A percentile compares a stretch with the other conserved stretches of the same genome.
Conservation (phyloP, 257 asterid genomes). For the Nicotiana benthamiana region DNA sequence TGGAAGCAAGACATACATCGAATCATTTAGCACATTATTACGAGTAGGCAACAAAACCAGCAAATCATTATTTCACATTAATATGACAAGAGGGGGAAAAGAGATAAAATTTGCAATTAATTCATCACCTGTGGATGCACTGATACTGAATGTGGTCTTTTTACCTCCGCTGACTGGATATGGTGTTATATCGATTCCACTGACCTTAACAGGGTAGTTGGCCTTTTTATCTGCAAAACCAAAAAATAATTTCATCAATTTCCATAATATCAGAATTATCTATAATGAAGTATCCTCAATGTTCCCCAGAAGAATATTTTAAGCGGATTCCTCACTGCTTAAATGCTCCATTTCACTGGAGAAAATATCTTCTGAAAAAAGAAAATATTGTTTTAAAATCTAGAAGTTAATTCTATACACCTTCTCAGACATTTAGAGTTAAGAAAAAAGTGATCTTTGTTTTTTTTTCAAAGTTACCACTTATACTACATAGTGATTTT, state of each 20-base stretch:
- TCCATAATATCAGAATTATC: neutral
- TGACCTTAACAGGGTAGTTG: slow-evolving; percentile 57
- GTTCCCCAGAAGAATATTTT: neutral
- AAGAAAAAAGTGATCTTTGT: no score
- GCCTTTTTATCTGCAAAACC: slow-evolving; percentile 48
- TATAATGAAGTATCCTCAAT: neutral
- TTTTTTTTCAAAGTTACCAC: neutral
- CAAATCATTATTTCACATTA: neutral
- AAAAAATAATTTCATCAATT: neutral
- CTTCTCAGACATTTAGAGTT: neutral
- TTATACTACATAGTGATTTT: neutral
- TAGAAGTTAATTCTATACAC: neutral
- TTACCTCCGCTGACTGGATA: slow-evolving; percentile 53
- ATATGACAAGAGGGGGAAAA: neutral
- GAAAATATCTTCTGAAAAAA: neutral
- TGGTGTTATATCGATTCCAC: slow-evolving; percentile 54
- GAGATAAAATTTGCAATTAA: neutral
- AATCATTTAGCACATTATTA: neutral
- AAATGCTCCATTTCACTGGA: neutral
- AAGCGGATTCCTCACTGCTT: neutral
- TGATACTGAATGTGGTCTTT: slow-evolving; percentile 50
- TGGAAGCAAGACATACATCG: neutral
- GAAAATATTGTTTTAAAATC: neutral
- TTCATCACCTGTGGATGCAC: slow-evolving; percentile 58
- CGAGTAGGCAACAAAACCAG: neutral